Conservation (phyloP, 78 protist species). For the Dictyostelium discoideum region dicty_2.7 NC_007088.5:1375001-1375500, state of each 20-base stretch:
- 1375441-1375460: background rate
- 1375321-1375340: background rate
- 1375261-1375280: constrained; percentile 83
- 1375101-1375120: constrained; percentile 51
- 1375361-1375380: constrained; percentile 79
- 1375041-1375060: background rate
- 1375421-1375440: constrained; percentile 64
- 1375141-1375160: constrained; percentile 50
- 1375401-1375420: constrained; percentile 83
- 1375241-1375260: constrained; percentile 37
- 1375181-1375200: constrained; percentile 36
- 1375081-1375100: constrained; percentile 77
- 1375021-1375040: background rate
- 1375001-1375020: too few species aligned
- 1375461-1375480: constrained; percentile 86
- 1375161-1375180: constrained; percentile 59
- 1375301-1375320: constrained; percentile 36
- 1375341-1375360: constrained; percentile 57
- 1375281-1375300: constrained; percentile 94
- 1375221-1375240: constrained; percentile 65
- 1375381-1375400: constrained; percentile 90
- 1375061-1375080: constrained; percentile 91
- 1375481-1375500: constrained; percentile 86
- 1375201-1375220: constrained; percentile 75
- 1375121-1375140: constrained; percentile 81